These are phyloP conservation scores for Dothistroma pini DNA, from an alignment of 2,329 filamentous ascomycete genomes.

Conservation along the genomic window DNA sequence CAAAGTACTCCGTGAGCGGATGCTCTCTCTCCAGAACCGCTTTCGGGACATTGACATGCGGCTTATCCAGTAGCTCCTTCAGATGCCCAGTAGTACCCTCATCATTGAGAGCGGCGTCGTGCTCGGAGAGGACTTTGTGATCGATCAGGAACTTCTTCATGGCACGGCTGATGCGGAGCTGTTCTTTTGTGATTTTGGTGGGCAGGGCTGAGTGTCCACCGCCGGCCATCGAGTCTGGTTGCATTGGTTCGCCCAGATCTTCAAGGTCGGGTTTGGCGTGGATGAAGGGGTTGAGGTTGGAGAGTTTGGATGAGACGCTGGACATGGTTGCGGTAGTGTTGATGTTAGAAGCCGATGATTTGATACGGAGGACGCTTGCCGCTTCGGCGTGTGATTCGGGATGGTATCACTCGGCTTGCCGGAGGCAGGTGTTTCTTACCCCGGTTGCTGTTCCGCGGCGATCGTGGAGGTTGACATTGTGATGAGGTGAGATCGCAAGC, in stretches of 20 bases:
- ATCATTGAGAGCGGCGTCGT: constrained; percentile 47
- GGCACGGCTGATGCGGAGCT: constrained; percentile 58
- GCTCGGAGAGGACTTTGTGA: constrained; percentile 49
- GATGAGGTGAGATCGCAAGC: neutral
- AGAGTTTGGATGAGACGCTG: constrained; percentile 29
- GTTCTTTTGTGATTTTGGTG: constrained; percentile 48
- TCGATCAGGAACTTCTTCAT: constrained; percentile 55
- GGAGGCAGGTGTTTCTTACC: neutral
- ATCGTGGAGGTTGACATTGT: neutral
- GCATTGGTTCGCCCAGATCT: constrained; percentile 53
- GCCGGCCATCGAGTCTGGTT: constrained; percentile 51
- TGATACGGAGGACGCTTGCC: neutral
- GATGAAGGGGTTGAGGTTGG: constrained; percentile 43
- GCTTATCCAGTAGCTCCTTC: constrained; percentile 51
- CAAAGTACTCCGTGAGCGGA: constrained; percentile 65
- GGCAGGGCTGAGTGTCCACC: constrained; percentile 56
- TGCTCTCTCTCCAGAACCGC: constrained; percentile 55
- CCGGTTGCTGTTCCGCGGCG: neutral
- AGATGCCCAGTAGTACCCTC: constrained; percentile 48
- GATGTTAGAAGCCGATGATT: too few relatives aligned
- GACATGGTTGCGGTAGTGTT: constrained; percentile 6
- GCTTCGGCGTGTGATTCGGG: neutral
- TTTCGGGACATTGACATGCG: constrained; percentile 56
- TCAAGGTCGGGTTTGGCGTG: constrained; percentile 44
- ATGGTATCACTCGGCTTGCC: neutral